These are phyloP conservation scores for Cladosporium sp. DNA, from an alignment of 2,329 filamentous ascomycete species.

Conservation along the genomic window DNA sequence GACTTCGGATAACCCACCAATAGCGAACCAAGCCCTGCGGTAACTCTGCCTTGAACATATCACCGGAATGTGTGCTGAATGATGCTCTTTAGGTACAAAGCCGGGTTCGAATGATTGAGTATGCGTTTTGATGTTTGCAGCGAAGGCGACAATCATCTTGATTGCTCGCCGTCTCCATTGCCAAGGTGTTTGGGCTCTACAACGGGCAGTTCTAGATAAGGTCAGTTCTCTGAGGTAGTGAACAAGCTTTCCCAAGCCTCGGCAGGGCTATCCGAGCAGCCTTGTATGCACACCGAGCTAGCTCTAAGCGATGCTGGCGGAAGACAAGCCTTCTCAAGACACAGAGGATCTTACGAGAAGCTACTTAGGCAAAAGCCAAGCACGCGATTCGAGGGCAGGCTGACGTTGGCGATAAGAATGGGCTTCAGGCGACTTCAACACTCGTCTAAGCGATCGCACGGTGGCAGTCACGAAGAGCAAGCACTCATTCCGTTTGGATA, in stretches of 20 bases:
- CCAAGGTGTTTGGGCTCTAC: background rate
- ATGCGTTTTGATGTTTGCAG: background rate
- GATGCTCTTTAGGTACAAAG: background rate
- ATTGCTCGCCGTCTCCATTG: background rate
- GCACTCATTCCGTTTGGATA: background rate
- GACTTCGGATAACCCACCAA: background rate
- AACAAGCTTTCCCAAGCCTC: background rate
- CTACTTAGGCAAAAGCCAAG: conserved; percentile 1
- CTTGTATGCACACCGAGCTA: background rate
- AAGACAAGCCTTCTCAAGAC: background rate
- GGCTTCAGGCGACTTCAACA: background rate
- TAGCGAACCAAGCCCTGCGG: background rate
- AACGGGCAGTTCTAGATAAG: background rate
- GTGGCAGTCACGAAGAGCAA: background rate
- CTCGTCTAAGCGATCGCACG: background rate
- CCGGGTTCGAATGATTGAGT: background rate
- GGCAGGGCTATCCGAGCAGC: background rate
- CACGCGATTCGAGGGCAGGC: conserved; percentile 8
- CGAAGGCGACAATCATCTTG: background rate
- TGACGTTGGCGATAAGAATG: background rate
- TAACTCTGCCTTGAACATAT: background rate
- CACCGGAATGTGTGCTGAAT: background rate
- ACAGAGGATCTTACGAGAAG: background rate
- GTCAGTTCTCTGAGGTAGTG: background rate
- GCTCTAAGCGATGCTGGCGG: background rate